phyloP scores from a whole-genome alignment of 352 stramenopile species.

The Aphanomyces stellatus region DNA sequence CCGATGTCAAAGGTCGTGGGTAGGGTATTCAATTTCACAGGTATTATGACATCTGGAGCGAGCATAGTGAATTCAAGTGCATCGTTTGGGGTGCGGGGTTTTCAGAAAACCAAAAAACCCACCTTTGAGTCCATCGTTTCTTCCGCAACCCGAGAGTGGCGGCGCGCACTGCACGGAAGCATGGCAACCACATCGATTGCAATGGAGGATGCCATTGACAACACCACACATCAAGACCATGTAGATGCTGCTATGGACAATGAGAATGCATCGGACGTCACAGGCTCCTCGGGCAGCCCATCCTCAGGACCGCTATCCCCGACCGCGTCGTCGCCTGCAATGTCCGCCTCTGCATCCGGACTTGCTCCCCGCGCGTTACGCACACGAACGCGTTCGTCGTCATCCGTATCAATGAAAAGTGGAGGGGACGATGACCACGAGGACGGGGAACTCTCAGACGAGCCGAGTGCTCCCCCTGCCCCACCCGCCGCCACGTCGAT shows the following conservation, averaged over 20 bases:
- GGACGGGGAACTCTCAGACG: background rate
- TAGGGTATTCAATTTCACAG: constrained; percentile 1
- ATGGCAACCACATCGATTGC: background rate
- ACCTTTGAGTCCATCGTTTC: background rate
- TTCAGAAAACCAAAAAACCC: background rate
- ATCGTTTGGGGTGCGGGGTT: background rate
- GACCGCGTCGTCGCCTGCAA: constrained; percentile 9
- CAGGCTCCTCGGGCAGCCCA: background rate
- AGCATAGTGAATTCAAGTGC: background rate
- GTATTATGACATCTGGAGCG: background rate
- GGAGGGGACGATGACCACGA: constrained; percentile 16
- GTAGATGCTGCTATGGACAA: background rate
- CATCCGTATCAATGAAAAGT: constrained; percentile 14
- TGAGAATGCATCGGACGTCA: background rate
- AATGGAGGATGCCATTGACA: background rate
- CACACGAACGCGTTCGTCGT: constrained; percentile 11
- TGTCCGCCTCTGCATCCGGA: background rate
- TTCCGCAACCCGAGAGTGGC: background rate
- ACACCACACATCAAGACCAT: background rate
- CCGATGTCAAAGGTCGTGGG: background rate
- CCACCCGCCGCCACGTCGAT: background rate
- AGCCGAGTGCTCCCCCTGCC: background rate
- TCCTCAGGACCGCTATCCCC: background rate
- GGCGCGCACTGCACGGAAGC: background rate
- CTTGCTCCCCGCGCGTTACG: background rate